A percentile compares a stretch with the other conserved stretches of the same genome.
phyloP scores from a whole-genome alignment of 2,329 filamentous ascomycete species.

The Beauveria australis region DNA sequence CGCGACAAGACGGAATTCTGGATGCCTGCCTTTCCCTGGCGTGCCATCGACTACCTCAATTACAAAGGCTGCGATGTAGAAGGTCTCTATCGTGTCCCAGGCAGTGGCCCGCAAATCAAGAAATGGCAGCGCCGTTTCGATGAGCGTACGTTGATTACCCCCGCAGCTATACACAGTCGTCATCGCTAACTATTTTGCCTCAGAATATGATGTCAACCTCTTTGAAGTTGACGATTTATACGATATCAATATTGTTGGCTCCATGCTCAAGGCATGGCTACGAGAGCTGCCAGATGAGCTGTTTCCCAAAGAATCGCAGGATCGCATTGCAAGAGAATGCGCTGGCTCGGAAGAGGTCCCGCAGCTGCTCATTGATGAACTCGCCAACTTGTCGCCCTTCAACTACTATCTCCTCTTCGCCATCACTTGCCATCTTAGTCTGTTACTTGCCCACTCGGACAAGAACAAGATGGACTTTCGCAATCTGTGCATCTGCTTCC shows the following conservation, averaged over 20 bases:
- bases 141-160: constrained; percentile 47
- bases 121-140: constrained; percentile 92
- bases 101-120: constrained; percentile 82
- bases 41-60: constrained; percentile 93
- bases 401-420: constrained; percentile 97
- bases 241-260: constrained; percentile 93
- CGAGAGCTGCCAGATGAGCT: constrained; percentile 91
- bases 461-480: constrained; percentile 98
- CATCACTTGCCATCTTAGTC: constrained; percentile 90
- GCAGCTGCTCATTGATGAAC: constrained; percentile 78
- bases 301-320: constrained; percentile 77
- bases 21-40: constrained; percentile 95
- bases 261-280: constrained; percentile 93
- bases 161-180: background rate
- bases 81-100: constrained; percentile 85
- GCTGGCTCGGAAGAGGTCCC: constrained; percentile 72
- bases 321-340: constrained; percentile 72
- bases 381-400: constrained; percentile 89
- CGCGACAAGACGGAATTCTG: constrained; percentile 96
- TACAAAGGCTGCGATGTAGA: constrained; percentile 92
- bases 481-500: constrained; percentile 93
- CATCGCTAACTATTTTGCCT: background rate
- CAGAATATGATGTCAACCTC: constrained; percentile 81
- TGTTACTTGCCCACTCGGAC: constrained; percentile 82
- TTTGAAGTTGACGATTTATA: constrained; percentile 83